Percentiles rank a stretch among this genome's conserved stretches.
These are phyloP conservation scores for Salvia sclarea DNA, from an alignment of 305 asterid species.

Conservation along the genomic window DNA sequence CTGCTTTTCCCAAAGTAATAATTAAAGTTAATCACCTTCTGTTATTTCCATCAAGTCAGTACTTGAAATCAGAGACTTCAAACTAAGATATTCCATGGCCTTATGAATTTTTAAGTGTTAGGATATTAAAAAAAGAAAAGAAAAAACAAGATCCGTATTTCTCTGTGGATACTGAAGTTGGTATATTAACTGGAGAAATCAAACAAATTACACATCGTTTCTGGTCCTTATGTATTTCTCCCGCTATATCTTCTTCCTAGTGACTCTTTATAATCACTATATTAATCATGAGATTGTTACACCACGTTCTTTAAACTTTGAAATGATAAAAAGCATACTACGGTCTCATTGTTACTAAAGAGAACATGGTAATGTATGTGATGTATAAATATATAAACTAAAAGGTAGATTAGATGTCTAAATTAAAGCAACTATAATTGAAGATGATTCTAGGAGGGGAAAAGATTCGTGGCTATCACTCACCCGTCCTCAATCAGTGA, in stretches of 20 bases:
- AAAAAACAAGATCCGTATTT: conserved; percentile 4
- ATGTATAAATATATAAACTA: background rate
- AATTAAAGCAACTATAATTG: background rate
- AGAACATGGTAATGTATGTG: background rate
- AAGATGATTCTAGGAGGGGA: conserved; percentile 7
- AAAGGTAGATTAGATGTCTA: background rate
- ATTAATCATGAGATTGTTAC: background rate
- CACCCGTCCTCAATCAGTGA: background rate
- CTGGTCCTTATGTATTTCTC: background rate
- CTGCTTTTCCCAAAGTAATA: conserved; percentile 27
- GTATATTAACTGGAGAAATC: background rate
- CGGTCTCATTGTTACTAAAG: background rate
- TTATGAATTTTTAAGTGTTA: background rate
- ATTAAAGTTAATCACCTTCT: background rate
- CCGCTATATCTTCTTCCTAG: conserved; percentile 9
- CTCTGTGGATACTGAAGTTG: background rate
- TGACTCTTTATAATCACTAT: conserved; percentile 12
- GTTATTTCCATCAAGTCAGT: conserved; percentile 6
- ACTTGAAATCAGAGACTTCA: background rate
- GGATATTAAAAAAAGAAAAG: background rate
- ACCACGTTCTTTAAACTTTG: conserved; percentile 3
- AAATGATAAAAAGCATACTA: background rate
- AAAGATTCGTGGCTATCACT: conserved; percentile 9
- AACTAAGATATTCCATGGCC: background rate
- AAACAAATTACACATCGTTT: background rate